Base-by-base conservation (phyloP, 1,284 basidiomycete species). In the Austroboletus niveus region DNA sequence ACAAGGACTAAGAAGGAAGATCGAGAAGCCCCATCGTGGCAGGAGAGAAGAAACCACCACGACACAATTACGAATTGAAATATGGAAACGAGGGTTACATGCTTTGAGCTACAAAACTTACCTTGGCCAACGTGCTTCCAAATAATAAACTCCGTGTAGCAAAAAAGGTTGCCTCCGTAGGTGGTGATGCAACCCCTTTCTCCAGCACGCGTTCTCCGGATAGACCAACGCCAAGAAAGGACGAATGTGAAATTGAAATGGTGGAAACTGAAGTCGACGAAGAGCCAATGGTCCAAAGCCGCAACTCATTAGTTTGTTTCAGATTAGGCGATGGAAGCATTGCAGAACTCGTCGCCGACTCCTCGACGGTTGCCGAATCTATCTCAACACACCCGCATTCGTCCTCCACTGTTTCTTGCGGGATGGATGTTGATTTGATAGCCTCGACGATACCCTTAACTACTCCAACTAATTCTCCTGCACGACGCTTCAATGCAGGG, bases 391-490 rank as follows among this genome's bases (percentile, higher is more conserved):
- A 35, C 9, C 55, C 42, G 5, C n/a, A 2, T 24, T 5, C 5
- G 24, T 29, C 47, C 32, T 53, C 42, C 24, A 24, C 15, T 45
- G 40, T 11, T 9, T 1, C 35, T 44, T 46, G 51, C 27, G 31
- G 22, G 39, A 6, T n/a, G n/a, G 48, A 34, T 4, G 22, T 38
- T 12, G 48, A 35, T 12, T 20, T 45, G 30, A 45, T 44, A 32
- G 42, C 45, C 27, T 55, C 57, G 14, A 82, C 69, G 6, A 78
- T 77, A 15, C 72, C 72, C 43, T 77, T 76, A 41, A 93, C 80
- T 12, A 80, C 76, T 39, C 78, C 75, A 34, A 87, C 68, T 30
- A 92, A 69, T 60, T 89, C 87, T 51, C 77, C 80, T 11, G 79
- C 76, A 31, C 82, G 75, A 41, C 73, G 74, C 51, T 80, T 77